phyloP scores from a whole-genome alignment of 352 stramenopile species.

The Pythium aquatile region DNA sequence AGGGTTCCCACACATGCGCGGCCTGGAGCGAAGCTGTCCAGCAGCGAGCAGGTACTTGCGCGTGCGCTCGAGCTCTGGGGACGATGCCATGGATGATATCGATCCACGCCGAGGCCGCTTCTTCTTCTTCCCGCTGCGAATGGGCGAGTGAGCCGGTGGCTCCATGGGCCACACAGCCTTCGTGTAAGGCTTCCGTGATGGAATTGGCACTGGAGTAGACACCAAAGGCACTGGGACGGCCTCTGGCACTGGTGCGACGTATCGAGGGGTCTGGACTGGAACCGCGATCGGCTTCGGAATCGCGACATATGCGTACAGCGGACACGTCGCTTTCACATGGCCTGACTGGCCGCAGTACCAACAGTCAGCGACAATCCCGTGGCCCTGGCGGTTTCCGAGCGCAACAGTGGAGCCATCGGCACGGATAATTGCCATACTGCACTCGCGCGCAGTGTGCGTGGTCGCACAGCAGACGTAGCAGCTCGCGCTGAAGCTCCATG shows the following conservation, averaged over 20 bases:
- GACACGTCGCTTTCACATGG: slow-evolving; percentile 74
- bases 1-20: slow-evolving; percentile 22
- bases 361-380: slow-evolving; percentile 41
- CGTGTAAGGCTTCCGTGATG: background rate
- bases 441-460: slow-evolving; percentile 59
- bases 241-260: background rate
- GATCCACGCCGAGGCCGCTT: slow-evolving; percentile 54
- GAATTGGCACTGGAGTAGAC: slow-evolving; percentile 19
- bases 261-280: background rate
- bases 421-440: slow-evolving; percentile 30
- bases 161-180: slow-evolving; percentile 13
- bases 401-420: slow-evolving; percentile 20
- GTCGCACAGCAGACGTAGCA: slow-evolving; percentile 67
- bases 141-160: slow-evolving; percentile 15
- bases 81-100: slow-evolving; percentile 34
- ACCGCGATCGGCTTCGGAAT: slow-evolving; percentile 12
- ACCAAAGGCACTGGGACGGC: background rate
- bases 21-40: slow-evolving; percentile 4
- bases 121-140: slow-evolving; percentile 55
- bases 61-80: slow-evolving; percentile 24
- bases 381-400: background rate
- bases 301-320: slow-evolving; percentile 37
- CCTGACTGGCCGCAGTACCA: slow-evolving; percentile 78
- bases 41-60: slow-evolving; percentile 30
- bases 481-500: slow-evolving; percentile 44